These are phyloP conservation scores for Poterioochromonas sp. DNA, from an alignment of 352 stramenopile species.

Conservation along the genomic window DNA sequence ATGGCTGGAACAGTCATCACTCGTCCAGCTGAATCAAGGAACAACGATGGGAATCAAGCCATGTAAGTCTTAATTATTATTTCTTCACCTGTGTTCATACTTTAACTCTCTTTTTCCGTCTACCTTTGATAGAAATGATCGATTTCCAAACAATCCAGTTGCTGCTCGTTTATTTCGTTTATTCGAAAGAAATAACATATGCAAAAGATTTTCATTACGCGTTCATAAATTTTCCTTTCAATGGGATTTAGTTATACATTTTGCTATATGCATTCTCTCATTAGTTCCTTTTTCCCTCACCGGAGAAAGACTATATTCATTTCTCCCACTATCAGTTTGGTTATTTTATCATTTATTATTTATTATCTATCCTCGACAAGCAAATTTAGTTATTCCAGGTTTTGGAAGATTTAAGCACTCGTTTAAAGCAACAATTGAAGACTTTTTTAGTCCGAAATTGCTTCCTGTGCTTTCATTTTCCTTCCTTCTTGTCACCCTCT, in stretches of 20 bases:
- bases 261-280: constrained; percentile 41
- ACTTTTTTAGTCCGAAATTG: constrained; percentile 42
- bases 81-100: neutral
- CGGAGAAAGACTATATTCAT: constrained; percentile 34
- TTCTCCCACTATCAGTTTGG: constrained; percentile 39
- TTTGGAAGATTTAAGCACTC: constrained; percentile 43
- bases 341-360: constrained; percentile 44
- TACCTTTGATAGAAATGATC: neutral
- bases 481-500: constrained; percentile 40
- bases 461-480: constrained; percentile 43
- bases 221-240: constrained; percentile 44
- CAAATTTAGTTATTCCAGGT: constrained; percentile 37
- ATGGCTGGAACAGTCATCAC: neutral
- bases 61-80: neutral
- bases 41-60: neutral
- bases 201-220: constrained; percentile 35
- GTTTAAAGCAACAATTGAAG: constrained; percentile 42
- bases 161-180: neutral
- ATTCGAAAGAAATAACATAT: neutral
- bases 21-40: neutral
- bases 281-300: constrained; percentile 40
- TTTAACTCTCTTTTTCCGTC: neutral
- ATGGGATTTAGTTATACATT: constrained; percentile 41
- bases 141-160: neutral
- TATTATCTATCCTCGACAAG: constrained; percentile 37